Percentiles rank a stretch among this genome's conserved stretches.
Evolutionary conservation across 2,329 filamentous ascomycete species (phyloP).

Genomic region (Grosmannia clavigera): DNA sequence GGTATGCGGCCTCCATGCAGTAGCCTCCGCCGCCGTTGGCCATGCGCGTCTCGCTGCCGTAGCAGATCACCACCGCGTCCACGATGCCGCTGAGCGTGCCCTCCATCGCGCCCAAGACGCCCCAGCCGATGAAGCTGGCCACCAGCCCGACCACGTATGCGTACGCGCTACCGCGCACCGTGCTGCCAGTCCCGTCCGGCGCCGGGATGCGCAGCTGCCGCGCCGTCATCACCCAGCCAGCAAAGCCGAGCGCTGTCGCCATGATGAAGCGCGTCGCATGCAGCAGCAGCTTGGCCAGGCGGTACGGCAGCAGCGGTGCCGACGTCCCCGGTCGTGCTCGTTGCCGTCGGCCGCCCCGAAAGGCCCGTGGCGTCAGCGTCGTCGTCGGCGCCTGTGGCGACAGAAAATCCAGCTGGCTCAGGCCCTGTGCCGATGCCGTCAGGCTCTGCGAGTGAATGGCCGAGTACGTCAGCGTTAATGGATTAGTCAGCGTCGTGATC

Average conservation of each 20-base stretch:
- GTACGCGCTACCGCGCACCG: slow-evolving; percentile 70
- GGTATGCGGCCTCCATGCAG: slow-evolving; percentile 78
- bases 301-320: slow-evolving; percentile 63
- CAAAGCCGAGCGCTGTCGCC: slow-evolving; percentile 79
- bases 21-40: slow-evolving; percentile 59
- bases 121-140: slow-evolving; percentile 90
- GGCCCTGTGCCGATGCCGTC: slow-evolving; percentile 60
- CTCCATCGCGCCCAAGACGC: slow-evolving; percentile 81
- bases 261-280: slow-evolving; percentile 87
- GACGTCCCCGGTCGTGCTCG: slow-evolving; percentile 18
- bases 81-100: slow-evolving; percentile 77
- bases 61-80: slow-evolving; percentile 83
- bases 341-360: slow-evolving; percentile 15
- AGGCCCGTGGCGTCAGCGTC: slow-evolving; percentile 47
- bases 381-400: slow-evolving; percentile 62
- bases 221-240: slow-evolving; percentile 91
- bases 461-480: slow-evolving; percentile 81
- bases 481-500: slow-evolving; percentile 77
- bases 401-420: slow-evolving; percentile 74
- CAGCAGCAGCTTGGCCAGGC: slow-evolving; percentile 79
- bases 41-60: slow-evolving; percentile 74
- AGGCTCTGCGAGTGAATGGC: slow-evolving; percentile 87
- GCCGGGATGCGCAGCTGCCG: slow-evolving; percentile 55
- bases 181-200: slow-evolving; percentile 31
- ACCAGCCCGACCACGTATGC: slow-evolving; percentile 89